These are phyloP conservation scores for Solanum pinnatisectum DNA, from an alignment of 257 asterid genomes.

Conservation along the genomic window DNA sequence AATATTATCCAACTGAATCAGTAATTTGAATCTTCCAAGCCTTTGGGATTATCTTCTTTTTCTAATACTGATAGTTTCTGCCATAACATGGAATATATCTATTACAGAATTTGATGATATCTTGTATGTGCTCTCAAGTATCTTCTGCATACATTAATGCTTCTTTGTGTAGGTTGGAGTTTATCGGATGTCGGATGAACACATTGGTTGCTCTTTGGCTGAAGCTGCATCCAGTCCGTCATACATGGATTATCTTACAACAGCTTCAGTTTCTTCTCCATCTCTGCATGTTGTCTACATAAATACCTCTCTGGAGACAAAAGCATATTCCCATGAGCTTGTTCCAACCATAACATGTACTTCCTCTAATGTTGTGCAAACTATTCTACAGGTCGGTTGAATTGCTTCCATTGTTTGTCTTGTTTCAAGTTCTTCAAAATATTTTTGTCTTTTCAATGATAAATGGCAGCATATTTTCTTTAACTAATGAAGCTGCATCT, in stretches of 20 bases:
- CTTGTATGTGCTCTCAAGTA: background rate
- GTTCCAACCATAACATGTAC: conserved; percentile 98
- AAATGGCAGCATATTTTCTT: background rate
- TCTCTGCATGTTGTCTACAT: conserved; percentile 90
- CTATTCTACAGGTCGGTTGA: conserved; percentile 68
- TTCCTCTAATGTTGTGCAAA: conserved; percentile 88
- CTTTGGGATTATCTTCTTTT: background rate
- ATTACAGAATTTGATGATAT: background rate
- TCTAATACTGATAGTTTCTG: background rate
- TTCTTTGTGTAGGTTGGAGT: conserved; percentile 63
- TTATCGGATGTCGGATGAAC: conserved; percentile 86
- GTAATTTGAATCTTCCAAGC: background rate
- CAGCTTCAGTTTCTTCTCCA: conserved; percentile 67
- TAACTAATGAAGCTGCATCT: background rate
- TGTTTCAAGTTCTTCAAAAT: background rate
- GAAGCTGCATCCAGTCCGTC: conserved; percentile 93
- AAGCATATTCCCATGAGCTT: conserved; percentile 86
- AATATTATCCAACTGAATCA: background rate
- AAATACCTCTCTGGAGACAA: conserved; percentile 88
- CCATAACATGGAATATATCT: background rate
- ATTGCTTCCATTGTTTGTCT: background rate
- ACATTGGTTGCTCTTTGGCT: conserved; percentile 85
- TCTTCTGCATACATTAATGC: background rate
- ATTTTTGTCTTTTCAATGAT: background rate
- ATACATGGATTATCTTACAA: conserved; percentile 74